Evolutionary conservation across 192 early-diverging fungal genomes (phyloP), one percentile per base, ranked within the genome.

Genomic region (Cetraspora pellucida): DNA sequence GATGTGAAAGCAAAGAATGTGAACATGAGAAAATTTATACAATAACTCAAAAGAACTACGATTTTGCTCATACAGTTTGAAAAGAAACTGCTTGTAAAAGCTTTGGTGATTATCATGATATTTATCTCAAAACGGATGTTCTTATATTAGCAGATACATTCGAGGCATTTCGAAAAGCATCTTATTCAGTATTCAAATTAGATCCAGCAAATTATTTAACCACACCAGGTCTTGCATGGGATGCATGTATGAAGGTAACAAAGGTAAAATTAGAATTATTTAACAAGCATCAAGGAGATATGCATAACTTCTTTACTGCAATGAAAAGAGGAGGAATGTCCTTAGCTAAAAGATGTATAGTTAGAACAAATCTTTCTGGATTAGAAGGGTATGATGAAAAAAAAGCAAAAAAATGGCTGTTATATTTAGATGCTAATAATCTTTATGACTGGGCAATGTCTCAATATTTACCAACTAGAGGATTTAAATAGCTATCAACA

Each of bases 161-260:
- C 44, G 44, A 68, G 4, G 66, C 66, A 68, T 68, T 68, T 31
- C 37, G 44, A 7, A 68, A 68, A 68, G 66, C 66, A 17, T 68
- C 66, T 37, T 68, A 68, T 68, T 68, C 66, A 68, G 66, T 37
- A 68, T 68, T 68, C 66, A 68, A 68, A 30, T 37, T 68, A 2
- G 66, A 68, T 47, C 66, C 66, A 69, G 66, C 66, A 69, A 69
- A 69, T 69, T 69, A 69, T 69, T 69, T 69, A 69, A 69, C 66
- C 3, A 43, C 66, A 69, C 66, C 66, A 19, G 66, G 44, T 46
- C 19, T 69, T 46, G 61, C 61, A 64, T 66, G 23, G 3, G 64
- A 66, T 17, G 64, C 16, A 0, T 10, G 13, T 4, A 66, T 30
- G 30, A 66, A 66, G 23, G 46, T 70, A 0, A 70, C 45, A 14